Evolutionary conservation across 2,329 filamentous ascomycete species (phyloP).

Genomic region (Thermoascus crustaceus): DNA sequence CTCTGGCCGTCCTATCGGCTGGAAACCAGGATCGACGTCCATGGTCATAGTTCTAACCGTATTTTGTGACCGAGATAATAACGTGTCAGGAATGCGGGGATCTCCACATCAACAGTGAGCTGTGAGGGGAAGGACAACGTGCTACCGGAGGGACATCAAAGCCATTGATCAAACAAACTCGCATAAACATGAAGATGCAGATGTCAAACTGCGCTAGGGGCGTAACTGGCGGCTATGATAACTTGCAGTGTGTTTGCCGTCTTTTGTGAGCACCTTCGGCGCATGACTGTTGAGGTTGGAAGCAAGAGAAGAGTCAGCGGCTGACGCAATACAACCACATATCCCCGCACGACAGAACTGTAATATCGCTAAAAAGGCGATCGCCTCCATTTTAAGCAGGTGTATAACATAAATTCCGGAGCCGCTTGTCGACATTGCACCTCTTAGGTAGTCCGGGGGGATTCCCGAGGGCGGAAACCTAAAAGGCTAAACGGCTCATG

Average conservation of each 20-base stretch:
- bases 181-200: not conserved
- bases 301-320: not conserved
- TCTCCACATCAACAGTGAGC: not conserved
- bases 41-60: not conserved
- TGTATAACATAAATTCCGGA: too few relatives aligned
- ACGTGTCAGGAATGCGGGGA: not conserved
- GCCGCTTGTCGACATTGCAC: too few relatives aligned
- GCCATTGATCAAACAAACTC: not conserved
- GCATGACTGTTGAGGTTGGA: not conserved
- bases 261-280: not conserved
- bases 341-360: not conserved
- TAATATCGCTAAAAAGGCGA: too few relatives aligned
- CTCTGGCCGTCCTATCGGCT: too few relatives aligned
- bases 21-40: not conserved
- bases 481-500: too few relatives aligned
- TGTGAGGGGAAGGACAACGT: not conserved
- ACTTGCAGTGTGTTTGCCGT: not conserved
- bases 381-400: too few relatives aligned
- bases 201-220: not conserved
- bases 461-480: too few relatives aligned
- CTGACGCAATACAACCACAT: not conserved
- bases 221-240: not conserved
- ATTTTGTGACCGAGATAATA: not conserved
- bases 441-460: too few relatives aligned
- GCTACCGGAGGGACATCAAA: not conserved